phyloP scores from a whole-genome alignment of 2,329 filamentous ascomycete genomes.

The Zasmidium angulare region DNA sequence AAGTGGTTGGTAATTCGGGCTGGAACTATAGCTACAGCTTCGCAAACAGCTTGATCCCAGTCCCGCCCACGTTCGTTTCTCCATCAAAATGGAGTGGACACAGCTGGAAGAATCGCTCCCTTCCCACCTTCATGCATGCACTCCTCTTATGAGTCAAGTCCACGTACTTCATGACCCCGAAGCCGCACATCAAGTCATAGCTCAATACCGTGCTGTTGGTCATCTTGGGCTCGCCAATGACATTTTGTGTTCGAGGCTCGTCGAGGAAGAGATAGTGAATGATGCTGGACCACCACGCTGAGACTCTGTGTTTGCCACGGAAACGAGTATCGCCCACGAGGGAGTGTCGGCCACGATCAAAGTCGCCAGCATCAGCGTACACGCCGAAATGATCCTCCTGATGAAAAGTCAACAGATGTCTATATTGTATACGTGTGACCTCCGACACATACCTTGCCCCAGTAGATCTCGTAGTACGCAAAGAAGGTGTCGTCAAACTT shows the following conservation, averaged over 20 bases:
- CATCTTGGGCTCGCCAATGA: slow-evolving; percentile 70
- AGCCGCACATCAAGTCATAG: slow-evolving; percentile 73
- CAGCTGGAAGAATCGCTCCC: slow-evolving; percentile 46
- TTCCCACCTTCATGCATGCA: slow-evolving; percentile 37
- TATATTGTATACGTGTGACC: no score
- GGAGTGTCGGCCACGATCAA: slow-evolving; percentile 61
- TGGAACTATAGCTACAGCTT: neutral
- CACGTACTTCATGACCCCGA: slow-evolving; percentile 59
- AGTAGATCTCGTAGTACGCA: slow-evolving; percentile 79
- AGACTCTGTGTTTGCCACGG: slow-evolving; percentile 56
- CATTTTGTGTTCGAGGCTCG: slow-evolving; percentile 54
- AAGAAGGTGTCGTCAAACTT: slow-evolving; percentile 70
- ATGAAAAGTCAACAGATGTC: neutral
- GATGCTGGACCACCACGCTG: slow-evolving; percentile 58
- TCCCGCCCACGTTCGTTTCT: slow-evolving; percentile 21
- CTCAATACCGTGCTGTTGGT: slow-evolving; percentile 69
- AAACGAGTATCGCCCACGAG: slow-evolving; percentile 58
- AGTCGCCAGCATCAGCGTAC: slow-evolving; percentile 56
- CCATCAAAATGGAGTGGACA: slow-evolving; percentile 53
- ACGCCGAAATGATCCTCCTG: slow-evolving; percentile 58
- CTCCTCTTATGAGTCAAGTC: slow-evolving; percentile 42
- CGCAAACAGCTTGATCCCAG: slow-evolving; percentile 12
- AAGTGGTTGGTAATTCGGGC: neutral
- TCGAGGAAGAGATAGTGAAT: slow-evolving; percentile 63
- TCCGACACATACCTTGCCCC: slow-evolving; percentile 56